phyloP scores from a whole-genome alignment of 352 stramenopile genomes.

The Phytophthora pini region DNA sequence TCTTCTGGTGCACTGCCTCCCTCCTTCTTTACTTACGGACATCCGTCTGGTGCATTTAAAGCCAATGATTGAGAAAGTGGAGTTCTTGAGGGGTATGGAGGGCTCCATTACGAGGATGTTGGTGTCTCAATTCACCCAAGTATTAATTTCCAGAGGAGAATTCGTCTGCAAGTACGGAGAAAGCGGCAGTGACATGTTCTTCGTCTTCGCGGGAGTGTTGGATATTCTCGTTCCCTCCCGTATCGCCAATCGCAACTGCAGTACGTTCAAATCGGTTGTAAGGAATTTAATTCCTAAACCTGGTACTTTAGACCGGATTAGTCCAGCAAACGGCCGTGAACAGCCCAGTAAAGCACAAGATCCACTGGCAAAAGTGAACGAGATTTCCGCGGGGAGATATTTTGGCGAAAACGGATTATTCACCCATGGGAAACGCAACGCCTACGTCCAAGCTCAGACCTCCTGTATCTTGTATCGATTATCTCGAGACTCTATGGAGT shows the following conservation, averaged over 20 bases:
- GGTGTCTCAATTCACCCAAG: slow-evolving; percentile 69
- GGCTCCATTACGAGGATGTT: slow-evolving; percentile 68
- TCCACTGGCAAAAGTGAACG: slow-evolving; percentile 41
- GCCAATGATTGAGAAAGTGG: slow-evolving; percentile 75
- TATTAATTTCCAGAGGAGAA: slow-evolving; percentile 60
- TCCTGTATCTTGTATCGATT: slow-evolving; percentile 81
- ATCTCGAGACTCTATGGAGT: slow-evolving; percentile 67
- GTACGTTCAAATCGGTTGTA: slow-evolving; percentile 20
- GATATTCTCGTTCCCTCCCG: slow-evolving; percentile 40
- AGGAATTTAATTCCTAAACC: slow-evolving; percentile 11
- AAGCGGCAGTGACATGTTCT: slow-evolving; percentile 73
- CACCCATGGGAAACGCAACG: slow-evolving; percentile 55
- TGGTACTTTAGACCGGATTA: neutral
- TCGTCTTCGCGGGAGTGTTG: slow-evolving; percentile 68
- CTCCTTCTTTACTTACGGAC: slow-evolving; percentile 71
- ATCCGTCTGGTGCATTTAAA: slow-evolving; percentile 71
- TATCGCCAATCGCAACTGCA: slow-evolving; percentile 18
- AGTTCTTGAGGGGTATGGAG: slow-evolving; percentile 69
- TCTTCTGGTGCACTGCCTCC: slow-evolving; percentile 62
- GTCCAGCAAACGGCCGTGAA: neutral
- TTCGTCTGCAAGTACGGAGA: slow-evolving; percentile 66
- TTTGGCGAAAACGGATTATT: slow-evolving; percentile 78
- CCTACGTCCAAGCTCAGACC: slow-evolving; percentile 54
- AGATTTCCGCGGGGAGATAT: slow-evolving; percentile 61
- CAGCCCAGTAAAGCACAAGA: neutral